Conservation (phyloP, 768 basidiomycete species). For the Candolleomyces efflorescens region DNA sequence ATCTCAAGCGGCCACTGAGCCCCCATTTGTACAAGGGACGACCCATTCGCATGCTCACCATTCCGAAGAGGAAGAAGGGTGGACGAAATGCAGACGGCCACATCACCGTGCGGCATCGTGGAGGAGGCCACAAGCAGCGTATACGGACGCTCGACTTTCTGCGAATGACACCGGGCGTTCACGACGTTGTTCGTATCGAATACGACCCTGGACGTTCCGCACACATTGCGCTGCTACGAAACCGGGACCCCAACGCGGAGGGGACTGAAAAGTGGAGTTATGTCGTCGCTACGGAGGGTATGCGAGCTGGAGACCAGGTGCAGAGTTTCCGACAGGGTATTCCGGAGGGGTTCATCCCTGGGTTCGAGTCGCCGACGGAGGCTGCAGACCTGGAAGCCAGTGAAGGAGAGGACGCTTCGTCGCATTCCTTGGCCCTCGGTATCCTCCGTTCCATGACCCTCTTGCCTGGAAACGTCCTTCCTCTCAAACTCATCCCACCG, state of each 20-base stretch:
- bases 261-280: slow-evolving; percentile 75
- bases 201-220: slow-evolving; percentile 94
- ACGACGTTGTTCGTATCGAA: slow-evolving; percentile 92
- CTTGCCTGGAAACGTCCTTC: slow-evolving; percentile 91
- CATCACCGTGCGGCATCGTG: slow-evolving; percentile 84
- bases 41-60: slow-evolving; percentile 81
- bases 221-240: slow-evolving; percentile 87
- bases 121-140: slow-evolving; percentile 88
- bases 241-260: slow-evolving; percentile 47
- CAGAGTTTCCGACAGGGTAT: slow-evolving; percentile 84
- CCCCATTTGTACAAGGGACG: slow-evolving; percentile 80
- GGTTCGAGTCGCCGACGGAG: slow-evolving; percentile 27
- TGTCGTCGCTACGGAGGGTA: slow-evolving; percentile 86
- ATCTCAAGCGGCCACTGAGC: slow-evolving; percentile 78
- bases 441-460: slow-evolving; percentile 79
- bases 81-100: slow-evolving; percentile 81
- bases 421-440: slow-evolving; percentile 73
- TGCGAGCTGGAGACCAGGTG: slow-evolving; percentile 85
- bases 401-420: slow-evolving; percentile 27
- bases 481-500: slow-evolving; percentile 86
- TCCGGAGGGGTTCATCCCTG: slow-evolving; percentile 68
- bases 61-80: slow-evolving; percentile 77
- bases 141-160: slow-evolving; percentile 85
- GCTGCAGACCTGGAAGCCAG: slow-evolving; percentile 10
- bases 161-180: slow-evolving; percentile 71